Evolutionary conservation across 139 green algal genomes (phyloP), one percentile per base, ranked within the genome.

Genomic region (Chlamydomonas schloesseri): DNA sequence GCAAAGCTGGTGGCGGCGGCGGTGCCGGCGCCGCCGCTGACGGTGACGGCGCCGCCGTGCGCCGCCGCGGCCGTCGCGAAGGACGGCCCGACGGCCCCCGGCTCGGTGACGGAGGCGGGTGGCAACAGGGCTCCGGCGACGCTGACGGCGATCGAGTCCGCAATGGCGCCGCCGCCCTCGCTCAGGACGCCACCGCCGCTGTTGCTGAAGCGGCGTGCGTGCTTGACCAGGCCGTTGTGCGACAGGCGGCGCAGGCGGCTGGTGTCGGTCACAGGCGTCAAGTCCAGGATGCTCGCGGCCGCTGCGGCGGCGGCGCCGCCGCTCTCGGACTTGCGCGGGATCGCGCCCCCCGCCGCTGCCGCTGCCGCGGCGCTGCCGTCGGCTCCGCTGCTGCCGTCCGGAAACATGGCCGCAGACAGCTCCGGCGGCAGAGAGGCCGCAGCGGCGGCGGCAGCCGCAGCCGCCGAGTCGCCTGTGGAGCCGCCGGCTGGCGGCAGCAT

Each of bases 211-310:
- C 36, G 68, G 58, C 58, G 36, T 36, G 75, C 75, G 34, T 71
- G 75, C 33, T 58, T 58, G 36, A 17, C 37, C 23, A 82, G 60
- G 36, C 75, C 75, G 58, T 82, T 58, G 15, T 64, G 31, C 3
- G 75, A 82, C 24, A 82, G 58, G 4, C 75, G 55, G 34, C 75
- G 60, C 36, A 34, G 37, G 14, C 23, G 34, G 9, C 29, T 42
- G 23, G 57, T 29, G 23, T 72, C 58, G 13, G 36, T 60, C 0
- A 71, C 23, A 10, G 33, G 37, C 58, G 75, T 36, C 11, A 60
- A 34, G 58, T 82, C 75, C 34, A 82, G 55, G 34, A 82, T 82
- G 55, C 75, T 82, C 55, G 55, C 55, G 55, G 55, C 55, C 2
- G 62, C 42, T n/a, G n/a, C 42, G 8, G 42, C 42, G n/a, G 42